Evolutionary conservation across 768 basidiomycete species (phyloP), one percentile per base, ranked within the genome.

Genomic region (Rhizopogon vesiculosus): DNA sequence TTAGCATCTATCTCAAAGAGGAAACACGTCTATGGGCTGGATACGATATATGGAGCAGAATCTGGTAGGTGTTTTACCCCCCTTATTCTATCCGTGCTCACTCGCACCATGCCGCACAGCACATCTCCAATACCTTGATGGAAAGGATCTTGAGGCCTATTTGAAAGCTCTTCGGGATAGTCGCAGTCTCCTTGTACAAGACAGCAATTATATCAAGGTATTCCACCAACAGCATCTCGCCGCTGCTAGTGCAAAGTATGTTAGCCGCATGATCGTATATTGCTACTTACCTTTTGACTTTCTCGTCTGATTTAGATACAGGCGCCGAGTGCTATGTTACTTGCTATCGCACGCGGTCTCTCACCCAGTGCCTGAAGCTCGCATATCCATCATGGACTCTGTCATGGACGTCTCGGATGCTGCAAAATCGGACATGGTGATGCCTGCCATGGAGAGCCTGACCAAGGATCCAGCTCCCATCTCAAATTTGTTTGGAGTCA

Each of bases 321-420:
- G 84, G 64, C 80, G 81, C 57, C 80, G 85, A 12, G 72, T 94
- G 42, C 64, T 91, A 42, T 91, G 87, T 64, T 93, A 81, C 68
- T 68, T 97, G 0, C 72, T 91, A 6, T 94, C 94, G 1, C 95
- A 98, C 66, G 76, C 88, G 59, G 77, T 79, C 45, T 79, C 82
- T 4, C 79, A 88, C 59, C 69, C 75, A 2, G 64, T 80, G 3
- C 68, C 79, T 2, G 56, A 62, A 1, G 76, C 80, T 16, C 82
- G 85, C 57, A 64, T 81, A 10, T 64, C 72, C 10, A 69, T 98
- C 0, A 74, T 98, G 16, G 70, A 60, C 5, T 70, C 74, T 35
- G 54, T 83, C 9, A 64, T 70, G 49, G 64, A 65, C 7, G 70
- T 84, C 15, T 60, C 74, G 0, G 78, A 79, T 59, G 66, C 45